These are phyloP conservation scores for Annulohypoxylon stygium DNA, from an alignment of 495 filamentous ascomycete species.

Conservation along the genomic window DNA sequence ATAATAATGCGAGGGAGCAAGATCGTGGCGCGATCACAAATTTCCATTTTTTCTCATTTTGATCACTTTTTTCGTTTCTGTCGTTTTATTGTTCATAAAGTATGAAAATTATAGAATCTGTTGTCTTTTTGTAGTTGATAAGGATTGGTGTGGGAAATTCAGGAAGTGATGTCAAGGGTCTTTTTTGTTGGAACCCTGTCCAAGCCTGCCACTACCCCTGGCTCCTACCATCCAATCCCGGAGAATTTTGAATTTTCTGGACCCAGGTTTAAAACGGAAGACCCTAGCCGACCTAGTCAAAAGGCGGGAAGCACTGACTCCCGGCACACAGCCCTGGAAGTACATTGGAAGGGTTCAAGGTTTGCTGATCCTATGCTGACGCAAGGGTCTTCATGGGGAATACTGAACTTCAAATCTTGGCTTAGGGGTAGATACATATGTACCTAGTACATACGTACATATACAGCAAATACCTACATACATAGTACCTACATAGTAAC, in stretches of 20 bases:
- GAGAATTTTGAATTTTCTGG: slow-evolving; percentile 26
- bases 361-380: slow-evolving; percentile 14
- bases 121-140: background rate
- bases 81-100: background rate
- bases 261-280: slow-evolving; percentile 5
- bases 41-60: background rate
- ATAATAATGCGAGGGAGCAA: slow-evolving; percentile 1
- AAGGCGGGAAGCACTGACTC: slow-evolving; percentile 38
- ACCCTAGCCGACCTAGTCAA: slow-evolving; percentile 22
- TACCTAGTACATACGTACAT: background rate
- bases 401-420: background rate
- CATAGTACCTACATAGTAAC: background rate
- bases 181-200: background rate
- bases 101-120: too few species aligned
- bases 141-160: slow-evolving; percentile 41
- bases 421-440: background rate
- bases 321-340: background rate
- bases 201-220: slow-evolving; percentile 9
- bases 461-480: background rate
- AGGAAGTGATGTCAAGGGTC: slow-evolving; percentile 37
- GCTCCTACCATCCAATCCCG: slow-evolving; percentile 2
- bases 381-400: slow-evolving; percentile 19
- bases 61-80: background rate
- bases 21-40: slow-evolving; percentile 19
- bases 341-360: too few species aligned